Evolutionary conservation across 2,329 filamentous ascomycete genomes (phyloP).

Genomic region (Aspergillus fumigatus): DNA sequence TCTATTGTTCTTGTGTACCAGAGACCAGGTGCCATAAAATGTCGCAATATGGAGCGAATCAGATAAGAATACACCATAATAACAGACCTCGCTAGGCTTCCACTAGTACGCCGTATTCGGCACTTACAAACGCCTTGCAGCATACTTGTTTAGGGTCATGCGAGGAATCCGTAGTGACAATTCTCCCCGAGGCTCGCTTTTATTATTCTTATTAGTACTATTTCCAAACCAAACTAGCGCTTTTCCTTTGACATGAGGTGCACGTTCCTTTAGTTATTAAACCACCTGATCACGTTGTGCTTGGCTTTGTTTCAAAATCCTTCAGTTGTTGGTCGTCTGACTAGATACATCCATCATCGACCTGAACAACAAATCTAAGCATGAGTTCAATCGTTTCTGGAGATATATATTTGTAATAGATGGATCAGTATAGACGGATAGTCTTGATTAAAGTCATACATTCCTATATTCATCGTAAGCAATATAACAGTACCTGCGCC

Average conservation of each 20-base stretch:
- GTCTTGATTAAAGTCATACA: neutral
- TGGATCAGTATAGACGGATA: neutral
- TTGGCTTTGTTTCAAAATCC: too few species aligned
- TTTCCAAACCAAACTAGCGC: neutral
- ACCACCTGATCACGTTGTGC: too few species aligned
- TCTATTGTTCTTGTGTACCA: neutral
- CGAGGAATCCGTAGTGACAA: neutral
- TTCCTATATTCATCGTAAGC: neutral
- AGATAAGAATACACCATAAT: neutral
- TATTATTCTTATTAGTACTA: too few species aligned
- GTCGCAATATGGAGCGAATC: neutral
- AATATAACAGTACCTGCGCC: too few species aligned
- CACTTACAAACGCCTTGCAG: neutral
- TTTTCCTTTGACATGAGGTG: neutral
- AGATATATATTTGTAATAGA: neutral
- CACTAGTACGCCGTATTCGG: too few species aligned
- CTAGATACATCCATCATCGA: too few species aligned
- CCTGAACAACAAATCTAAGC: too few species aligned
- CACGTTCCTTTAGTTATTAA: too few species aligned
- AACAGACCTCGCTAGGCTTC: too few species aligned
- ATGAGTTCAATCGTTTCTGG: too few species aligned
- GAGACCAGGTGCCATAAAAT: too few species aligned
- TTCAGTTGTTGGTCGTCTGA: too few species aligned
- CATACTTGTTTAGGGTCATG: neutral
- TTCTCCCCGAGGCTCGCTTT: neutral